Percentiles rank a stretch among this genome's conserved stretches.
Conservation (phyloP, 495 filamentous ascomycete genomes). For the Emericellopsis terricola region DNA sequence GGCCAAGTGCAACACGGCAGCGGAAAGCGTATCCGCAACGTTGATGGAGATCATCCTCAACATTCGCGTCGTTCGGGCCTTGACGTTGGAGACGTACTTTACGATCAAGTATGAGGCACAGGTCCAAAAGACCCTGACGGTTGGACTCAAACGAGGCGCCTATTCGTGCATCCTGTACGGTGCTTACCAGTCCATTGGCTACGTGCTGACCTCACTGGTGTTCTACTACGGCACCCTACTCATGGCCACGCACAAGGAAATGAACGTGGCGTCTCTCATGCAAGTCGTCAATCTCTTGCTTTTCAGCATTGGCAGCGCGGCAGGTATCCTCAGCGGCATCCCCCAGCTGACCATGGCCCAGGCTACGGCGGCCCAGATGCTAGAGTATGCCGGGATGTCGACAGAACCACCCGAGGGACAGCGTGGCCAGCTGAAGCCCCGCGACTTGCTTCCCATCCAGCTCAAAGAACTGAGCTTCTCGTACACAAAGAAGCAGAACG, state of each 20-base stretch:
- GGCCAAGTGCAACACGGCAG: constrained; percentile 39
- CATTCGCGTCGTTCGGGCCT: constrained; percentile 59
- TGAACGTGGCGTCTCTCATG: constrained; percentile 38
- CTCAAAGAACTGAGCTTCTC: constrained; percentile 44
- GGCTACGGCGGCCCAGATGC: constrained; percentile 51
- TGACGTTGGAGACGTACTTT: constrained; percentile 66
- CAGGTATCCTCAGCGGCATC: constrained; percentile 48
- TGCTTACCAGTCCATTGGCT: constrained; percentile 45
- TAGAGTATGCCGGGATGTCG: constrained; percentile 42
- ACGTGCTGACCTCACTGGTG: constrained; percentile 62
- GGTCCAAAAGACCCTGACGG: constrained; percentile 24
- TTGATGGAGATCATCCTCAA: constrained; percentile 69
- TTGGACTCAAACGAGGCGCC: constrained; percentile 38
- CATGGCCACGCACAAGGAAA: constrained; percentile 24
- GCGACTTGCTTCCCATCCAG: constrained; percentile 38
- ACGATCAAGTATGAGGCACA: constrained; percentile 41
- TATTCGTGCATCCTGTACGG: constrained; percentile 63
- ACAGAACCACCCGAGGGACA: constrained; percentile 45
- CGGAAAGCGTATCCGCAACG: constrained; percentile 33
- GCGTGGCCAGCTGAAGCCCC: constrained; percentile 18
- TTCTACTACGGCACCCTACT: constrained; percentile 69
- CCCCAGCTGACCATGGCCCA: constrained; percentile 64
- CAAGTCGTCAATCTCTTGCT: constrained; percentile 68
- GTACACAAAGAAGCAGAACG: constrained; percentile 41
- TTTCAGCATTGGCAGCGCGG: constrained; percentile 58